A percentile compares a stretch with the other conserved stretches of the same genome.
Conservation (phyloP, 2,329 filamentous ascomycete genomes). For the Teratosphaeria pseudoeucalypti region DNA sequence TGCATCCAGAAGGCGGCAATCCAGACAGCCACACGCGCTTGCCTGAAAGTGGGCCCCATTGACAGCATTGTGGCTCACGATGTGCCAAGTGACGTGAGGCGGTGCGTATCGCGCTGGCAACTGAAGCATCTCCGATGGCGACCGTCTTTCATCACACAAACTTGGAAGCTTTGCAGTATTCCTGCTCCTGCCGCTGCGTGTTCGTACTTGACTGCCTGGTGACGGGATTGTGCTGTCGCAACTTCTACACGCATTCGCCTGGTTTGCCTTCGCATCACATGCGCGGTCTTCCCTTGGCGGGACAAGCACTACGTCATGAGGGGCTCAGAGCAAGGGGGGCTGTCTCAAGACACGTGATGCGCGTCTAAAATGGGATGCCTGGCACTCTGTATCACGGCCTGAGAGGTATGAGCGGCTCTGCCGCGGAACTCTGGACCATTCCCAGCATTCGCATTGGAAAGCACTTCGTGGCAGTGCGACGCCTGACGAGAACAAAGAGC, state of each 20-base stretch:
- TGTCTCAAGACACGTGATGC: background rate
- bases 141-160: background rate
- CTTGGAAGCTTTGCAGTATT: background rate
- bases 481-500: too few relatives aligned
- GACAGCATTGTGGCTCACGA: background rate
- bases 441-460: too few relatives aligned
- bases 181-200: background rate
- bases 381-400: too few relatives aligned
- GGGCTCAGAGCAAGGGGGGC: too few relatives aligned
- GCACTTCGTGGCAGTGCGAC: too few relatives aligned
- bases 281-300: background rate
- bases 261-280: background rate
- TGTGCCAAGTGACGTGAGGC: background rate
- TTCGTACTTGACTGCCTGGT: background rate
- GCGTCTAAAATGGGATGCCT: background rate
- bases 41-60: background rate
- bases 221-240: background rate
- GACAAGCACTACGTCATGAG: background rate
- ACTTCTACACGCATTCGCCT: too few relatives aligned
- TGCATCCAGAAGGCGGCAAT: background rate
- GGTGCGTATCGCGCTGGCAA: background rate
- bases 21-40: background rate
- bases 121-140: background rate
- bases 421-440: too few relatives aligned
- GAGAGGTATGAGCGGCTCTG: too few relatives aligned